A percentile compares a stretch with the other conserved stretches of the same genome.
Evolutionary conservation across 2,329 filamentous ascomycete species (phyloP).

Genomic region (Alternaria sp.): DNA sequence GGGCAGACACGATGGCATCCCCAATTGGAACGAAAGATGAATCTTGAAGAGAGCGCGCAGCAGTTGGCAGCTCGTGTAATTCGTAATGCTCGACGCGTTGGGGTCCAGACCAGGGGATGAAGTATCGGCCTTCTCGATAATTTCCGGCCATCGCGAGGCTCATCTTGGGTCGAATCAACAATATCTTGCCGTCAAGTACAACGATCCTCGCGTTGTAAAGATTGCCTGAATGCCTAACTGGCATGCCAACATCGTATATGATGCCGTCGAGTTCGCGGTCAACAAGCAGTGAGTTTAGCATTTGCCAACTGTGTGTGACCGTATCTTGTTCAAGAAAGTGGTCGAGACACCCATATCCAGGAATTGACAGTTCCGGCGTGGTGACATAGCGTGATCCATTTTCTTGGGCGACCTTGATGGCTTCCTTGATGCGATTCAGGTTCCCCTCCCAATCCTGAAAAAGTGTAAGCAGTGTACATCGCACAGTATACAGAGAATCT

Average conservation of each 20-base stretch:
- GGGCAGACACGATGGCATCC: conserved; percentile 68
- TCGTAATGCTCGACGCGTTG: conserved; percentile 69
- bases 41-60: conserved; percentile 62
- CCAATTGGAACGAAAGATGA: conserved; percentile 68
- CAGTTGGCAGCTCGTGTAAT: conserved; percentile 50
- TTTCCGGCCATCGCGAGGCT: conserved; percentile 74
- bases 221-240: conserved; percentile 65
- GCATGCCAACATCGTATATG: conserved; percentile 39
- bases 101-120: conserved; percentile 39
- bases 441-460: conserved; percentile 60
- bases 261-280: conserved; percentile 69
- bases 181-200: conserved; percentile 68
- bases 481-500: too few relatives aligned
- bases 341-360: conserved; percentile 58
- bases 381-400: conserved; percentile 1
- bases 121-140: conserved; percentile 50
- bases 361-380: conserved; percentile 34
- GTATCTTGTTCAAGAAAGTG: conserved; percentile 55
- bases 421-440: conserved; percentile 66
- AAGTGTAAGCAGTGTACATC: too few relatives aligned
- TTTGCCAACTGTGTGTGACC: conserved; percentile 57
- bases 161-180: conserved; percentile 75
- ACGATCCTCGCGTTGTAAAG: conserved; percentile 68
- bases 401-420: conserved; percentile 50
- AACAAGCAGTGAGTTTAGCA: conserved; percentile 65